phyloP scores from a whole-genome alignment of 169 alveolate species.

The Neospora caninum region DNA sequence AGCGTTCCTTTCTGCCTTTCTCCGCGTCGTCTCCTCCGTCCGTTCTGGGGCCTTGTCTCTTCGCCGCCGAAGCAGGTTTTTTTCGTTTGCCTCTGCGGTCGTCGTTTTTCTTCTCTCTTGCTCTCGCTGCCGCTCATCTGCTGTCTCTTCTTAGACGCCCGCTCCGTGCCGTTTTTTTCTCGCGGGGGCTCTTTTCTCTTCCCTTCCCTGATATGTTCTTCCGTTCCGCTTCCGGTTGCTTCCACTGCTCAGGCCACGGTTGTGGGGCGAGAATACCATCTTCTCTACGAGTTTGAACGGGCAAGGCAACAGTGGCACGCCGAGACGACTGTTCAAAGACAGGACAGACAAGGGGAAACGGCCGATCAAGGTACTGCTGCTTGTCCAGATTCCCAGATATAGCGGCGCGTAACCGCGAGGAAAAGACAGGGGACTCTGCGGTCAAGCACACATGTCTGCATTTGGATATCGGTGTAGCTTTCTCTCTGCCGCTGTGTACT shows the following conservation, averaged over 20 bases:
- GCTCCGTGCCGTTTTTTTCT: background rate
- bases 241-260: background rate
- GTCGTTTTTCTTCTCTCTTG: background rate
- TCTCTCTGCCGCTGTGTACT: too few species aligned
- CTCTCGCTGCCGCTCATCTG: background rate
- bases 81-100: background rate
- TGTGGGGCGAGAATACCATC: background rate
- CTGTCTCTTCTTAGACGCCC: background rate
- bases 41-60: too few species aligned
- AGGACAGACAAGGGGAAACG: too few species aligned
- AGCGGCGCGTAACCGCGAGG: too few species aligned
- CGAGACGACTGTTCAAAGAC: background rate
- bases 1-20: too few species aligned
- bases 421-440: too few species aligned
- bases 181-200: background rate
- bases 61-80: background rate
- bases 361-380: too few species aligned
- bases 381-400: too few species aligned
- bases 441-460: too few species aligned
- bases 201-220: background rate
- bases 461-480: too few species aligned
- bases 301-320: background rate
- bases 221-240: background rate
- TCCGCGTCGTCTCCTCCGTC: too few species aligned
- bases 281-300: background rate